These are phyloP conservation scores for Monosporascus sp. DNA, from an alignment of 2,329 filamentous ascomycete species.

Conservation along the genomic window DNA sequence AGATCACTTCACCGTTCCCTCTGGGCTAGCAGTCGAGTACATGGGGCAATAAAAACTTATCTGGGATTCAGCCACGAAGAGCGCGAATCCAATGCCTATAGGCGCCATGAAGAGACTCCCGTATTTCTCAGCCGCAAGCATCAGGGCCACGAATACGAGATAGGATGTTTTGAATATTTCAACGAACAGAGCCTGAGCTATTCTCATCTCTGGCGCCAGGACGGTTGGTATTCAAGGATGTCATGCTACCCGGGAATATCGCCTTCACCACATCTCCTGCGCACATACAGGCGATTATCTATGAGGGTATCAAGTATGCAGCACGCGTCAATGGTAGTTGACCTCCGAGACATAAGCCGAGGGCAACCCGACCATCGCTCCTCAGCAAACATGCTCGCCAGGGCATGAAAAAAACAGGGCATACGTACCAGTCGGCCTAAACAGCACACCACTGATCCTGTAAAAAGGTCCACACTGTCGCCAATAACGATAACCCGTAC, in stretches of 20 bases:
- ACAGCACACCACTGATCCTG: slow-evolving; percentile 38
- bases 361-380: slow-evolving; percentile 32
- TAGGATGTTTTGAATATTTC: slow-evolving; percentile 57
- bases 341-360: slow-evolving; percentile 47
- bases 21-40: not conserved
- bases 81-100: slow-evolving; percentile 58
- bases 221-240: slow-evolving; percentile 18
- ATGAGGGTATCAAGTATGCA: slow-evolving; percentile 42
- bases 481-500: slow-evolving; percentile 40
- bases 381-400: not conserved
- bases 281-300: slow-evolving; percentile 49
- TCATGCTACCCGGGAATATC: slow-evolving; percentile 46
- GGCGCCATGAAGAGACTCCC: slow-evolving; percentile 61
- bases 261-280: slow-evolving; percentile 49
- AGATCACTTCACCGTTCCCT: not conserved
- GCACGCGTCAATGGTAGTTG: slow-evolving; percentile 42
- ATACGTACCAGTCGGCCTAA: slow-evolving; percentile 34
- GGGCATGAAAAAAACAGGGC: not conserved
- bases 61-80: slow-evolving; percentile 49
- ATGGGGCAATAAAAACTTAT: slow-evolving; percentile 14
- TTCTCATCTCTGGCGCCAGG: slow-evolving; percentile 17
- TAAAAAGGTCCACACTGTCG: slow-evolving; percentile 47
- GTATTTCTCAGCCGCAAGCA: slow-evolving; percentile 63
- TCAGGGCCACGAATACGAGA: slow-evolving; percentile 56
- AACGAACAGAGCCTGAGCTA: slow-evolving; percentile 53